Conservation (phyloP, 306 rosid species). For the Cucumis hystrix region DNA sequence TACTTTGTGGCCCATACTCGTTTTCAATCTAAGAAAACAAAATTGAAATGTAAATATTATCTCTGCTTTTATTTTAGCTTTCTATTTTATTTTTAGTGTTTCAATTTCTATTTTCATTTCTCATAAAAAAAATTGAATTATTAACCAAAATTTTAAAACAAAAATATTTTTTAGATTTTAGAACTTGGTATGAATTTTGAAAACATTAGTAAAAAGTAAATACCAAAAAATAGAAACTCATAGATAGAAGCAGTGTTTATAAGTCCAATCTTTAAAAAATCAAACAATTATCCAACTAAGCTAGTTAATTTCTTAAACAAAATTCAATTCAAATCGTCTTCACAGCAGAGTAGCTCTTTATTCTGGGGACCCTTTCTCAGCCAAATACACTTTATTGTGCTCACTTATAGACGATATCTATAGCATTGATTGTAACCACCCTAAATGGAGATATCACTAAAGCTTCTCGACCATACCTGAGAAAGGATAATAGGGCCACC, state of each 20-base stretch:
- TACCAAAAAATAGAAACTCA: too few relatives aligned
- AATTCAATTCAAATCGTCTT: not conserved
- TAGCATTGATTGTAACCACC: not conserved
- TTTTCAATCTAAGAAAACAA: conserved; percentile 63
- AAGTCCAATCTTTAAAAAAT: too few relatives aligned
- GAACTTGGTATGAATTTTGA: too few relatives aligned
- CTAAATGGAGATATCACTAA: not conserved
- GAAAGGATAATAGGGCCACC: conserved; percentile 96
- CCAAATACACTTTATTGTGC: not conserved
- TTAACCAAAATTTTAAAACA: too few relatives aligned
- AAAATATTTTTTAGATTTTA: too few relatives aligned
- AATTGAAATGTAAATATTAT: not conserved
- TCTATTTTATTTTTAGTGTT: too few relatives aligned
- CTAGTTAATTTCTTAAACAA: not conserved
- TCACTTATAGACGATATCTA: not conserved
- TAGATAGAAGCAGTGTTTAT: too few relatives aligned
- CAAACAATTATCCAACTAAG: too few relatives aligned
- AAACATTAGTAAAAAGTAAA: too few relatives aligned
- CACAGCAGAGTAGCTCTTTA: not conserved
- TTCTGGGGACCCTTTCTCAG: not conserved
- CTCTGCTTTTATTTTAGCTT: too few relatives aligned
- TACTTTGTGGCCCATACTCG: conserved; percentile 65
- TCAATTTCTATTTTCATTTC: too few relatives aligned
- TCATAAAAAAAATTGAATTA: too few relatives aligned
- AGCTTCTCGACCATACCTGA: conserved; percentile 37